Percentiles rank a stretch among this genome's conserved stretches.
Evolutionary conservation across 169 alveolate genomes (phyloP).

Genomic region (Ichthyophthirius multifiliis): DNA sequence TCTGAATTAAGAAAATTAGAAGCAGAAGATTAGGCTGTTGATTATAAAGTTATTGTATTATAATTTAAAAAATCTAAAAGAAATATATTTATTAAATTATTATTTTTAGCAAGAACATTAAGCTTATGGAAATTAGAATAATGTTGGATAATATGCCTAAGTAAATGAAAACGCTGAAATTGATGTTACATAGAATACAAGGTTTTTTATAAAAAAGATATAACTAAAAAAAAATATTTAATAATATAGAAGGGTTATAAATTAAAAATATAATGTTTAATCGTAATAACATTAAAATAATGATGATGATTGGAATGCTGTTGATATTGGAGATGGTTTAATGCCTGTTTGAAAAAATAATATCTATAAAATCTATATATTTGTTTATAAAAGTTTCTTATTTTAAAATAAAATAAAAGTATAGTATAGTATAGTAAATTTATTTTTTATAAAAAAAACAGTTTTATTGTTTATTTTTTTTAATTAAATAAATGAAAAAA

Average conservation of each 20-base stretch:
- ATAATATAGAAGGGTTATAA: neutral
- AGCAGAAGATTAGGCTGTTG: conserved; percentile 28
- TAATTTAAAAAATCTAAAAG: neutral
- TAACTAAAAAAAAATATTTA: neutral
- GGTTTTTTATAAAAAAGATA: neutral
- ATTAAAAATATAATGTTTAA: neutral
- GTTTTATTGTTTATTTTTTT: too few relatives aligned
- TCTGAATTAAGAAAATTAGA: conserved; percentile 51
- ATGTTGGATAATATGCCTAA: neutral
- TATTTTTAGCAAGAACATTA: neutral
- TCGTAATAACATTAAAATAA: neutral
- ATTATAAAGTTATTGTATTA: neutral
- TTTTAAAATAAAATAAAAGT: too few relatives aligned
- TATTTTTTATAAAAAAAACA: too few relatives aligned
- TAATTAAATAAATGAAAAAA: too few relatives aligned
- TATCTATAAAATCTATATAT: too few relatives aligned
- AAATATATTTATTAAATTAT: neutral
- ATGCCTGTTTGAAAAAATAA: conserved; percentile 7
- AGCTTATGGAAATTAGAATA: neutral
- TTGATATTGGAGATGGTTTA: conserved; percentile 9
- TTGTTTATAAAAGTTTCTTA: too few relatives aligned
- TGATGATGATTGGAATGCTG: conserved; percentile 3
- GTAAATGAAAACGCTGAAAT: neutral
- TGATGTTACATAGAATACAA: neutral
- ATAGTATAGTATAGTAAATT: too few relatives aligned